A percentile compares a stretch with the other conserved stretches of the same genome.
Evolutionary conservation across 371 early-diverging fungal genomes (phyloP).

Genomic region (Rhizopus delemar): DNA sequence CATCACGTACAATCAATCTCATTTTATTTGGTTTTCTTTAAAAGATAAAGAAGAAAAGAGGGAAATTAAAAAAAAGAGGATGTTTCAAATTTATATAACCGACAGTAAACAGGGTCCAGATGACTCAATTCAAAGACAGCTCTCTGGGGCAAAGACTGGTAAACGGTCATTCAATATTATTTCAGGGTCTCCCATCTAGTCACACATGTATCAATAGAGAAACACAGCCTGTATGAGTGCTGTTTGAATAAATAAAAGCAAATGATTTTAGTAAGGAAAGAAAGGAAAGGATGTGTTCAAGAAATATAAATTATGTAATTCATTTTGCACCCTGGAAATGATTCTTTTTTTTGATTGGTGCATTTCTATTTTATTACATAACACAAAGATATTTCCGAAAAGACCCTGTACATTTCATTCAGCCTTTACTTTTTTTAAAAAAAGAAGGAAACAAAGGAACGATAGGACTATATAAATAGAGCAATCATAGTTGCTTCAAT

Average conservation of each 20-base stretch:
- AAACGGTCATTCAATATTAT: neutral
- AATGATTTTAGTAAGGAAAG: neutral
- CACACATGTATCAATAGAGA: no score
- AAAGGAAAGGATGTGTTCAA: neutral
- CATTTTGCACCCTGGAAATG: no score
- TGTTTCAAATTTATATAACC: constrained; percentile 1
- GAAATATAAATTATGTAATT: no score
- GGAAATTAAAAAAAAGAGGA: neutral
- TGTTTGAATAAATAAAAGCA: no score
- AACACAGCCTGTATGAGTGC: no score
- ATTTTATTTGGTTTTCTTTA: constrained; percentile 26
- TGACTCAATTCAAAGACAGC: neutral
- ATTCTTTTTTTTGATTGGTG: neutral
- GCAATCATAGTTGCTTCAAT: no score
- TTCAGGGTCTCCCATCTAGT: constrained; percentile 1
- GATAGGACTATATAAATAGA: no score
- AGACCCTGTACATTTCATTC: neutral
- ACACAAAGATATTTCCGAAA: neutral
- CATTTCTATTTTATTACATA: neutral
- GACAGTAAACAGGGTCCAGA: neutral
- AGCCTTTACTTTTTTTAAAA: neutral
- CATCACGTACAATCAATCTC: constrained; percentile 69
- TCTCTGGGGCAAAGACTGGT: neutral
- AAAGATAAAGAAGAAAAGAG: neutral
- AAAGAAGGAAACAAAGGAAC: neutral